Base-by-base conservation (phyloP, 2,329 filamentous ascomycete species). In the Nemania serpens region DNA sequence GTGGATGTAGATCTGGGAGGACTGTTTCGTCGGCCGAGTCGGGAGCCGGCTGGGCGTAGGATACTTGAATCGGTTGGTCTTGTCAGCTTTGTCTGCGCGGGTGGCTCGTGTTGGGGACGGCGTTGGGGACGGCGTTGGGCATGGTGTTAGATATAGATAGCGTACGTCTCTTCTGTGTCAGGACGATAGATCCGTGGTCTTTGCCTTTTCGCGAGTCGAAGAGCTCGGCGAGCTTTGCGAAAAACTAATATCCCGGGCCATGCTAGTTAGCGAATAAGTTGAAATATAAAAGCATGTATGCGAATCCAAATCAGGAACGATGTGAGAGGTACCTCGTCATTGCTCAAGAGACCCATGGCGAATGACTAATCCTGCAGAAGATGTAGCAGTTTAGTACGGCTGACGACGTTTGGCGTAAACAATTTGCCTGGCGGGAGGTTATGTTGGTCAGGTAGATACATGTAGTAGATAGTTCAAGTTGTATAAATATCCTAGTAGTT, bases 81-180 rank as follows among this genome's bases (percentile, higher is more conserved):
- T 34, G 61, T 58, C 36, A 54, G 61, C 18, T 18, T 37, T 15
- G 45, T 22, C 15, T 58, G 18, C 17, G 11, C 9, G 20, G 10
- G 18, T 15, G 41, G 5, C 10, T n/a, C 12, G 15, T 5, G 43
- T n/a, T 48, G 45, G 47, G 48, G 34, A 18, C 10, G 22, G 15
- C 5, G 43, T n/a, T 48, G 45, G 47, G 48, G 34, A 18, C 10
- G 22, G n/a, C 4, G 2, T 22, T 29, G 22, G 22, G 25, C 36
- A n/a, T 50, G 34, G n/a, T 25, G n/a, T n/a, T n/a, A n/a, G 36
- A 25, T 37, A 22, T 43, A 37, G 11, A 39, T 18, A 29, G 53
- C 83, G 64, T 81, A 91, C 89, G 76, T 77, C 90, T 84, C 74
- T 94, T 94, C 73, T 96, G 91, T 53, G 85, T 88, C 60, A 96